A percentile compares a stretch with the other conserved stretches of the same genome.
These are phyloP conservation scores for Mercurialis annua DNA, from an alignment of 345 rosid species.

Conservation along the genomic window DNA sequence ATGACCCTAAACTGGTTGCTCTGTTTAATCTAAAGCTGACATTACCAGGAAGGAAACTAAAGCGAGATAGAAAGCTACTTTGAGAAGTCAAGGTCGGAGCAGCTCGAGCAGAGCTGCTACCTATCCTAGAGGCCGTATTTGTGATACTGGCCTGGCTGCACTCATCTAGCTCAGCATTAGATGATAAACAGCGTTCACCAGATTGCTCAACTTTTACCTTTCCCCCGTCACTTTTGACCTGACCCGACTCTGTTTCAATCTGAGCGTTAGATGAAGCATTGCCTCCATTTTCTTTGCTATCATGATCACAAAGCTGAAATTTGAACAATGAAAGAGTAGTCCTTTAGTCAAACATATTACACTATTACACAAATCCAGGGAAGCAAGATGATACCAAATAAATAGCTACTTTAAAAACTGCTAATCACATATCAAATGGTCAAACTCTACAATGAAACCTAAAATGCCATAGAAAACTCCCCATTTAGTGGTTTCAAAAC, in stretches of 20 bases:
- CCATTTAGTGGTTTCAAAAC: not conserved
- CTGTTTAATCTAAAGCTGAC: slow-evolving; percentile 71
- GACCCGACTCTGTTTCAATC: slow-evolving; percentile 25
- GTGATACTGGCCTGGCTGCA: slow-evolving; percentile 39
- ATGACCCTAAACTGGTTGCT: slow-evolving; percentile 75
- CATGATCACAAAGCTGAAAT: slow-evolving; percentile 37
- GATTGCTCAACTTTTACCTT: slow-evolving; percentile 40
- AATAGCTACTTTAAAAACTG: not conserved
- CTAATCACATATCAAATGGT: not conserved
- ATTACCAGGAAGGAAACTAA: slow-evolving; percentile 80
- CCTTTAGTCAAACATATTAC: not conserved
- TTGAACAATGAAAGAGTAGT: not conserved
- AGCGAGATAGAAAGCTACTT: slow-evolving; percentile 68
- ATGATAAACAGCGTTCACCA: slow-evolving; percentile 35
- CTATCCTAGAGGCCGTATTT: slow-evolving; percentile 32
- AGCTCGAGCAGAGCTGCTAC: slow-evolving; percentile 49
- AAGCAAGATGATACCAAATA: not conserved
- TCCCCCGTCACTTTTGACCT: slow-evolving; percentile 42
- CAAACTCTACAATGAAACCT: not conserved
- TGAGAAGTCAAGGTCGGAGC: slow-evolving; percentile 38
- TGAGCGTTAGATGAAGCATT: slow-evolving; percentile 29
- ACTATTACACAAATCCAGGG: not conserved
- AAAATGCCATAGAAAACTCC: too few species aligned
- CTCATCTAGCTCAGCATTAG: slow-evolving; percentile 45
- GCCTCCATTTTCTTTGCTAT: slow-evolving; percentile 36